phyloP scores from a whole-genome alignment of 441 rosid species.

The Arabidopsis lyrata region DNA sequence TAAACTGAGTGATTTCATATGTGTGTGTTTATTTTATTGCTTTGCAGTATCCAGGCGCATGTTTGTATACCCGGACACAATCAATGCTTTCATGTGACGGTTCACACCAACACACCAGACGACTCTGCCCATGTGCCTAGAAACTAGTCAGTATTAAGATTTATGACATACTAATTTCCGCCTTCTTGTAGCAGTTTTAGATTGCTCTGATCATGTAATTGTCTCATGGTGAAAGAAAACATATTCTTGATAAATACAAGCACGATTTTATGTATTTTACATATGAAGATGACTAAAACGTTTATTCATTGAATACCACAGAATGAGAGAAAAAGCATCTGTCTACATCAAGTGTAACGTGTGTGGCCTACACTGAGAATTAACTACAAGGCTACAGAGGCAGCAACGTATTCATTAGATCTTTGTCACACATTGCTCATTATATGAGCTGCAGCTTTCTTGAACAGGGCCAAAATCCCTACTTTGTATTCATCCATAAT shows the following conservation, averaged over 20 bases:
- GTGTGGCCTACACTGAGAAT: slow-evolving; percentile 41
- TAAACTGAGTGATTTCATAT: slow-evolving; percentile 4
- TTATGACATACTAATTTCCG: not conserved
- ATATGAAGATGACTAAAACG: slow-evolving; percentile 7
- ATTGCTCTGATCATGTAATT: slow-evolving; percentile 31
- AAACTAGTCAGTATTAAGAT: slow-evolving; percentile 46
- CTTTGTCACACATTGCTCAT: slow-evolving; percentile 35
- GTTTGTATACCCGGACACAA: slow-evolving; percentile 79
- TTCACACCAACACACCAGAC: slow-evolving; percentile 76
- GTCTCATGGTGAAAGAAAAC: slow-evolving; percentile 4
- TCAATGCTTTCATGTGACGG: slow-evolving; percentile 92
- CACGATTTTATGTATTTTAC: no score
- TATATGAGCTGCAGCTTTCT: slow-evolving; percentile 34
- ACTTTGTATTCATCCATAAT: slow-evolving; percentile 38
- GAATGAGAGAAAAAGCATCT: slow-evolving; percentile 2
- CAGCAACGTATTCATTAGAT: slow-evolving; percentile 41
- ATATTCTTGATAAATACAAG: slow-evolving; percentile 5
- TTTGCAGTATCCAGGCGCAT: slow-evolving; percentile 87
- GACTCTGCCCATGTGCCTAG: slow-evolving; percentile 95
- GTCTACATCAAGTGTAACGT: slow-evolving; percentile 33
- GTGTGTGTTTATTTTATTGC: slow-evolving; percentile 7
- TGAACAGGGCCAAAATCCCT: slow-evolving; percentile 26
- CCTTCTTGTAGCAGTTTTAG: not conserved
- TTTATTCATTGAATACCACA: slow-evolving; percentile 23
- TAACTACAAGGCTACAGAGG: slow-evolving; percentile 35